Conservation (phyloP, 306 rosid genomes). For the Benincasa hispida region DNA sequence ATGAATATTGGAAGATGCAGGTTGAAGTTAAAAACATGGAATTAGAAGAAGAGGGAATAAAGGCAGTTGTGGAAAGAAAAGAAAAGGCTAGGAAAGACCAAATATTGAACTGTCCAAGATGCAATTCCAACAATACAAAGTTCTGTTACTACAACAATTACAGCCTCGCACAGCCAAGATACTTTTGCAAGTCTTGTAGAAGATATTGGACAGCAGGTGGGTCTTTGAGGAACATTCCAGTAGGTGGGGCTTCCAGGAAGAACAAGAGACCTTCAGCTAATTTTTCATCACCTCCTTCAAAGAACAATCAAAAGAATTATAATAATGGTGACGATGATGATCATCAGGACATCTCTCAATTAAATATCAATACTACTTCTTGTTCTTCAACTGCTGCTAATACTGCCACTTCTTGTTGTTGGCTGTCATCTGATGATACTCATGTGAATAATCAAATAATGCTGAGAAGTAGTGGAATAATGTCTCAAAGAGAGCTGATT, state of each 20-base stretch:
- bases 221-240: slow-evolving; percentile 86
- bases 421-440: background rate
- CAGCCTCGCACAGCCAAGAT: slow-evolving; percentile 90
- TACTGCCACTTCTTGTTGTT: background rate
- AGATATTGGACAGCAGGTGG: slow-evolving; percentile 99
- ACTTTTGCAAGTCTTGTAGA: slow-evolving; percentile 86
- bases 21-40: slow-evolving; percentile 32
- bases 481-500: slow-evolving; percentile 9
- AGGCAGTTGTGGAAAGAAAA: slow-evolving; percentile 46
- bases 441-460: background rate
- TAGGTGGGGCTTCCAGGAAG: slow-evolving; percentile 95
- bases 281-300: slow-evolving; percentile 12
- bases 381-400: background rate
- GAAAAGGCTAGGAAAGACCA: slow-evolving; percentile 73
- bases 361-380: slow-evolving; percentile 14
- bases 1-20: background rate
- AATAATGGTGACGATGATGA: background rate
- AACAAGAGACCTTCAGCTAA: slow-evolving; percentile 51
- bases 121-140: slow-evolving; percentile 89
- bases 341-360: slow-evolving; percentile 7
- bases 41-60: slow-evolving; percentile 22
- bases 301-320: background rate
- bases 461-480: background rate
- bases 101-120: slow-evolving; percentile 89
- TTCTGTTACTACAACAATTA: slow-evolving; percentile 96